Base-by-base conservation (phyloP, 192 early-diverging fungal genomes). In the Irineochytrium annulatum region DNA sequence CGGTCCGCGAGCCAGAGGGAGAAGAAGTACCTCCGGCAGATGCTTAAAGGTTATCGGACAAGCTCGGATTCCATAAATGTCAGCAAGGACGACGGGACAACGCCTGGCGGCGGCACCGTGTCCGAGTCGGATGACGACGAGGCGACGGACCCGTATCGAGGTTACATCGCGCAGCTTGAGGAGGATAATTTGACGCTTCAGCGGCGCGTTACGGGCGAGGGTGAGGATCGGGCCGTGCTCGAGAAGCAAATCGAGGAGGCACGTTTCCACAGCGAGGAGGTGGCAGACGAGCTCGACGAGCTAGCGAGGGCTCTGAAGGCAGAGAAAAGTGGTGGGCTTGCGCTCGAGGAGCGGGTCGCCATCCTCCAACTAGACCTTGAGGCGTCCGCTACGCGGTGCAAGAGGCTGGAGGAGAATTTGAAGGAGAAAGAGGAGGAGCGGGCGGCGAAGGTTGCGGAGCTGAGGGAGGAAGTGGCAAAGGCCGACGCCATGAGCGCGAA, bases 241-340 rank as follows among this genome's bases (percentile, higher is more conserved):
- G 46, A 49, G 46, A 49, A 24, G 24, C 46, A 49, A 22, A 49
- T 49, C 11, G 46, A 49, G 26, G 46, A 49, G 22, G 46, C 46
- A 20, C 11, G 46, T 8, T 49, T 49, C 24, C 46, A 49, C 24
- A 49, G 46, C 24, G 46, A 49, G 22, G 46, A 49, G 46, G 46
- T 49, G 6, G 13, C 46, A 17, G 46, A 49, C 26, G 46, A 49
- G 22, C 46, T 49, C 26, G 17, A 20, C 22, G 46, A 49, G 46
- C 46, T 49, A 8, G 22, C 22, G 11, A 8, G 5, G 22, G 46
- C 46, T 8, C 46, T 49, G 11, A 8, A 24, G 11, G 11, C 46
- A 20, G 46, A 49, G 46, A 49, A 49, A 22, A 49, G 26, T 8
- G 26, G 5, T 5, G 8, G 17, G 22, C 22, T 22, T 6, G 46